Evolutionary conservation across 2,329 filamentous ascomycete genomes (phyloP).

Genomic region (Scedosporium aurantiacum): DNA sequence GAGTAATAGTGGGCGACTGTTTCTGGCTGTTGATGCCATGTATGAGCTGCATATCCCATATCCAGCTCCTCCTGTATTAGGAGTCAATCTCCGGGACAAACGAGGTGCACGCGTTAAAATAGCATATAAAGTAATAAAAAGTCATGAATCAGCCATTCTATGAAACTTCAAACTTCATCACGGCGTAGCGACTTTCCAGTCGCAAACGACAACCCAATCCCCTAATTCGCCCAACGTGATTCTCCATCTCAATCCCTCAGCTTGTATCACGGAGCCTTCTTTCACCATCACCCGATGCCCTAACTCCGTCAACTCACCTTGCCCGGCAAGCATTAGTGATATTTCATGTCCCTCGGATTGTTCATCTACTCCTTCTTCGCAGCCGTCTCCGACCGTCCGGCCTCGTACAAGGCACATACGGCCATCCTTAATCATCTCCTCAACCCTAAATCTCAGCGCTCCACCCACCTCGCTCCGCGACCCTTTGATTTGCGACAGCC

Average conservation of each 20-base stretch:
- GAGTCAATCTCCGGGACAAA: too few relatives aligned
- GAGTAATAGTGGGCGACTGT: too few relatives aligned
- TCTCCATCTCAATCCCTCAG: conserved; percentile 2
- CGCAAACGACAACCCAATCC: conserved; percentile 5
- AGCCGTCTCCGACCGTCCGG: background rate
- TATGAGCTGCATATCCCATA: background rate
- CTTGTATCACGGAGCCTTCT: background rate
- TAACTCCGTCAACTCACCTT: conserved; percentile 1
- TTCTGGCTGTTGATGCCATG: background rate
- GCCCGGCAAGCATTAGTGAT: conserved; percentile 3
- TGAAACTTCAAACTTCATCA: background rate
- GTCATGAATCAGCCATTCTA: background rate
- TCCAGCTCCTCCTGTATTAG: too few relatives aligned
- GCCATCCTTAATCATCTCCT: conserved; percentile 3
- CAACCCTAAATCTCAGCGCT: background rate
- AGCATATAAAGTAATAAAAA: too few relatives aligned
- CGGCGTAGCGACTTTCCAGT: background rate
- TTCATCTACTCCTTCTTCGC: background rate
- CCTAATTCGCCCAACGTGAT: background rate
- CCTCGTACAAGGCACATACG: conserved; percentile 6
- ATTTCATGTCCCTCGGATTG: background rate
- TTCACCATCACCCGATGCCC: background rate
- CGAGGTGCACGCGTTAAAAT: too few relatives aligned
- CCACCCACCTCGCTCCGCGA: background rate
- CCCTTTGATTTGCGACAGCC: conserved; percentile 25